Evolutionary conservation across 2,329 filamentous ascomycete genomes (phyloP), one percentile per base, ranked within the genome.

Genomic region (Orbilia quercus): DNA sequence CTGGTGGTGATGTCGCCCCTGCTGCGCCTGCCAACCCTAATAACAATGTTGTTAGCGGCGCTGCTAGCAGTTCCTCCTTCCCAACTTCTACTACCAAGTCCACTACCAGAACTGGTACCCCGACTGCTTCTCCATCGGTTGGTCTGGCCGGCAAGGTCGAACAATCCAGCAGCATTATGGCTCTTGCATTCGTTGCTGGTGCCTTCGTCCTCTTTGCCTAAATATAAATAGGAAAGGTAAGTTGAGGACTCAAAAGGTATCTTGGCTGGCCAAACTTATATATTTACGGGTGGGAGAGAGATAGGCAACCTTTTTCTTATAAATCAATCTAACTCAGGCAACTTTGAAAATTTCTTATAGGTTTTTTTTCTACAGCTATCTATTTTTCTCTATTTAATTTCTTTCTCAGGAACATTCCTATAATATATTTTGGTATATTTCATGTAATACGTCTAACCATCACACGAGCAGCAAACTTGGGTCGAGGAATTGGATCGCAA

Each of bases 61-160:
- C 45, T 34, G 9, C 20, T 25, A 53, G 31, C 47, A 23, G 3
- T 11, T 45, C 42, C 20, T 31, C 28, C 31, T 16, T 55, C 16
- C 11, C 48, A n/a, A 53, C 63, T 7, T 9, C 63, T 18, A 59
- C 54, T 5, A 42, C 25, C 18, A 63, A 9, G 11, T 51, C 57
- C 4, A 45, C 42, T 12, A 63, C 66, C 22, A 4, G 57, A 50
- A 71, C 57, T 14, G 34, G 40, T 25, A 58, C 66, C 16, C 66
- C 66, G 20, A 71, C 66, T n/a, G 66, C 66, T n/a, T 63, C 57
- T 2, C 66, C 66, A 9, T 71, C 66, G 2, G 28, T 71, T 20
- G 66, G 57, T 50, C 36, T 55, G 22, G 66, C 57, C 38, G 66
- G 57, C 23, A 63, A 51, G 51, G 16, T 63, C 12, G 50, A 57